A percentile compares a stretch with the other conserved stretches of the same genome.
phyloP scores from a whole-genome alignment of 441 rosid species.

The Biscutella laevigata region DNA sequence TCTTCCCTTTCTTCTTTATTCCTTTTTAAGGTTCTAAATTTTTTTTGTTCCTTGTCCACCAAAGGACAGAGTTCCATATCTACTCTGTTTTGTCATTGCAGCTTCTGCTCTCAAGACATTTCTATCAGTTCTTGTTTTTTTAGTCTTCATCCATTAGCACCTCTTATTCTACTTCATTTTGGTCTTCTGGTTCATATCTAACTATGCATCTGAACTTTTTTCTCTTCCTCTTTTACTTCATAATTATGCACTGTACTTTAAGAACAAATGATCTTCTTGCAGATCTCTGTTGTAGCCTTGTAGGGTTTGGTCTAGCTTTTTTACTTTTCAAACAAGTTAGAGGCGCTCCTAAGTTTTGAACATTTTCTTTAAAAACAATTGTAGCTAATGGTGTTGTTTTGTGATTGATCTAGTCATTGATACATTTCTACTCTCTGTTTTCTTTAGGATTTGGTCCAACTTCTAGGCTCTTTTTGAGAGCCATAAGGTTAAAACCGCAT shows the following conservation, averaged over 20 bases:
- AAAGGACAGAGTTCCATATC: not conserved
- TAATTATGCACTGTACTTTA: too few relatives aligned
- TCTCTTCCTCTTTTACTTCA: too few relatives aligned
- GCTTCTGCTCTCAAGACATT: not conserved
- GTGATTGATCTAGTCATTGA: constrained; percentile 7
- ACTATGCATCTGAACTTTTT: too few relatives aligned
- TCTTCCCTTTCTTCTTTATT: not conserved
- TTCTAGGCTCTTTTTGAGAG: not conserved
- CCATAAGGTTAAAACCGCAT: too few relatives aligned
- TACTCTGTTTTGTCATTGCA: constrained; percentile 13
- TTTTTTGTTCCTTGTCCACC: not conserved
- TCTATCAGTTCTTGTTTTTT: not conserved
- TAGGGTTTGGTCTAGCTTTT: not conserved
- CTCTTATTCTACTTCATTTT: not conserved
- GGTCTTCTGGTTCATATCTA: too few relatives aligned
- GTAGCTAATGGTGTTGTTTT: not conserved
- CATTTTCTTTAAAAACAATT: too few relatives aligned
- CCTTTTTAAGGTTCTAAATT: not conserved
- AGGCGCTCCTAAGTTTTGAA: too few relatives aligned
- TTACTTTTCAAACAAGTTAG: not conserved
- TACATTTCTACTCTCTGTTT: constrained; percentile 1
- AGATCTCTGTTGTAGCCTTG: not conserved
- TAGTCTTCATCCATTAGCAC: not conserved
- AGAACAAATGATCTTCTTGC: not conserved
- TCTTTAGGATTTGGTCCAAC: constrained; percentile 11